phyloP scores from a whole-genome alignment of 192 early-diverging fungal species.

The Coemansia guatemalensis region DNA sequence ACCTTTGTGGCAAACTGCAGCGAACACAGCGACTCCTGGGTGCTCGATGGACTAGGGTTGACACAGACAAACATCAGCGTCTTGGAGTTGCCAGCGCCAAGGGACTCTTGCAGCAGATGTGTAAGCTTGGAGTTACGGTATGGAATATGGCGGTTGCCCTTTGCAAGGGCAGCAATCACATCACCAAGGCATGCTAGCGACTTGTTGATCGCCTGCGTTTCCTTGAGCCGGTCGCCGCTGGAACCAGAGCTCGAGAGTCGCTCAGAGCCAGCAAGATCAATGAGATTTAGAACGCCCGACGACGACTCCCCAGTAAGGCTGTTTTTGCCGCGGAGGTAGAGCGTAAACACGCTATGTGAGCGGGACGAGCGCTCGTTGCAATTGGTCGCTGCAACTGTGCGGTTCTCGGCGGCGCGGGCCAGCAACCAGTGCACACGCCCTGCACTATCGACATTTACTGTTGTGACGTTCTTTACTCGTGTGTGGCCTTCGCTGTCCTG shows the following conservation, averaged over 20 bases:
- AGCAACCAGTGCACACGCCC: conserved; percentile 72
- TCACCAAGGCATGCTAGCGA: conserved; percentile 85
- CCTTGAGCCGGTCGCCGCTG: conserved; percentile 83
- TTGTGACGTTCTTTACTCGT: conserved; percentile 72
- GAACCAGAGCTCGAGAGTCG: conserved; percentile 79
- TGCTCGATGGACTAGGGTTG: conserved; percentile 74
- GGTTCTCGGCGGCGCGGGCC: conserved; percentile 73
- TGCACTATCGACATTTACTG: conserved; percentile 70
- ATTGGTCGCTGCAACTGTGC: conserved; percentile 88
- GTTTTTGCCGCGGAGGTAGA: conserved; percentile 76
- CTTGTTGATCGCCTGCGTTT: conserved; percentile 97
- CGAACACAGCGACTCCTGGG: conserved; percentile 86
- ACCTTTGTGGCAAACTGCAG: conserved; percentile 96
- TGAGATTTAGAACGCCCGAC: conserved; percentile 81
- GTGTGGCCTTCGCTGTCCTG: conserved; percentile 78
- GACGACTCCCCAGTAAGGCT: conserved; percentile 68
- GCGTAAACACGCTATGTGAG: conserved; percentile 91
- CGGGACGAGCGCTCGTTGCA: conserved; percentile 93
- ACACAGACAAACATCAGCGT: conserved; percentile 99
- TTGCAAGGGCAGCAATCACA: conserved; percentile 84
- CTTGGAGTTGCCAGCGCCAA: conserved; percentile 87
- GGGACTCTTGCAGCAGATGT: conserved; percentile 57
- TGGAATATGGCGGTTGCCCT: conserved; percentile 79
- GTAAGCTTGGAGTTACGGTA: conserved; percentile 92
- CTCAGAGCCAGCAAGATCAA: conserved; percentile 95